A percentile compares a stretch with the other conserved stretches of the same genome.
Evolutionary conservation across 192 early-diverging fungal species (phyloP).

Genomic region (Helicostylum pulchrum): DNA sequence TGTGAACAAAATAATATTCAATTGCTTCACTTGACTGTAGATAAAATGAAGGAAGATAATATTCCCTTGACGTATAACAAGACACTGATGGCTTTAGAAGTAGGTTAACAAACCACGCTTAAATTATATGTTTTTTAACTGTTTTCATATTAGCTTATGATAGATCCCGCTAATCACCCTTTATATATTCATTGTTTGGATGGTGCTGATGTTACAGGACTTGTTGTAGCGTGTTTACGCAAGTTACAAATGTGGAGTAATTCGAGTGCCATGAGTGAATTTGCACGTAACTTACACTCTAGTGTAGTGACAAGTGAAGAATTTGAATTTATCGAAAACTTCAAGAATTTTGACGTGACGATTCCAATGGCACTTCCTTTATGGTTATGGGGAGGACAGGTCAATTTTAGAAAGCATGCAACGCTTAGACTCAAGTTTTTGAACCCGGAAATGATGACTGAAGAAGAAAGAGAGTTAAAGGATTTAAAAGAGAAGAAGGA

Average conservation of each 20-base stretch:
- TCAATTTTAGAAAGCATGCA: slow-evolving; percentile 65
- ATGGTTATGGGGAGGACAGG: slow-evolving; percentile 70
- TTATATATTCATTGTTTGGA: slow-evolving; percentile 91
- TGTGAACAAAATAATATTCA: slow-evolving; percentile 63
- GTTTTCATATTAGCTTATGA: slow-evolving; percentile 53
- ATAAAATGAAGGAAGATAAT: slow-evolving; percentile 80
- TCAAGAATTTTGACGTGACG: slow-evolving; percentile 56
- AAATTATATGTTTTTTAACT: neutral
- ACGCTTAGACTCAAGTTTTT: slow-evolving; percentile 59
- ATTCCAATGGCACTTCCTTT: slow-evolving; percentile 53
- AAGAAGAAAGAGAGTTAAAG: slow-evolving; percentile 31
- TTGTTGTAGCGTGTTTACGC: slow-evolving; percentile 81
- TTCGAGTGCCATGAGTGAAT: slow-evolving; percentile 69
- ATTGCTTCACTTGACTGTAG: slow-evolving; percentile 66
- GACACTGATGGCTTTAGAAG: slow-evolving; percentile 64
- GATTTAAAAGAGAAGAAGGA: slow-evolving; percentile 28
- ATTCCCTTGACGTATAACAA: slow-evolving; percentile 77
- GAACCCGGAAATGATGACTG: slow-evolving; percentile 37
- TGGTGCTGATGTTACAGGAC: slow-evolving; percentile 81
- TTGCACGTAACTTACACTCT: slow-evolving; percentile 53
- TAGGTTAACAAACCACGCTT: neutral
- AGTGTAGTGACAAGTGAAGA: slow-evolving; percentile 65
- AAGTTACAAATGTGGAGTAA: slow-evolving; percentile 89
- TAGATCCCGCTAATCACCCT: slow-evolving; percentile 69
- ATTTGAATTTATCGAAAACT: slow-evolving; percentile 77